phyloP scores from a whole-genome alignment of 805 yeast genomes.

The Ogataea angusta region DNA sequence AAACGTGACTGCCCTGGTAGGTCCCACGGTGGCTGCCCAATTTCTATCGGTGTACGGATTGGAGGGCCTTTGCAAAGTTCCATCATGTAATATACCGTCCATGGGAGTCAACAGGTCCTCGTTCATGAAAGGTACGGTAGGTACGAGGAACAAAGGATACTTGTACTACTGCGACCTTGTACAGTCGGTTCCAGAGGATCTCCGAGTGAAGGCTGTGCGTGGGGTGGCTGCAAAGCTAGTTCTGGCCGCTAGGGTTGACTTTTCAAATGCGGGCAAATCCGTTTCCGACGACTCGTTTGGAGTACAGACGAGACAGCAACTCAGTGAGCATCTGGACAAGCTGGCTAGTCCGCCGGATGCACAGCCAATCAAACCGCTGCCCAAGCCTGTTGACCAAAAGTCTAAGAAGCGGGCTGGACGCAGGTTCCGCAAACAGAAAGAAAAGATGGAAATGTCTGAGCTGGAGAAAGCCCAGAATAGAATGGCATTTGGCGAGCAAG shows the following conservation, averaged over 20 bases:
- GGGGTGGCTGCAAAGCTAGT: constrained; percentile 76
- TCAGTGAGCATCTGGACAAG: constrained; percentile 63
- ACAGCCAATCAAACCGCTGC: constrained; percentile 62
- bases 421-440: constrained; percentile 73
- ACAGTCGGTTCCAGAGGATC: constrained; percentile 54
- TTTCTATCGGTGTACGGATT: constrained; percentile 72
- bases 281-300: constrained; percentile 45
- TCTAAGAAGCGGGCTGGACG: constrained; percentile 87
- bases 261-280: constrained; percentile 35
- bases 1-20: constrained; percentile 68
- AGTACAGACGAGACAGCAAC: constrained; percentile 52
- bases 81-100: constrained; percentile 81
- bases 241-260: constrained; percentile 80
- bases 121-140: constrained; percentile 41
- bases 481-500: constrained; percentile 77
- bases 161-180: constrained; percentile 59
- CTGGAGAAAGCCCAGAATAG: constrained; percentile 79
- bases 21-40: constrained; percentile 70
- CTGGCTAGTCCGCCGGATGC: constrained; percentile 74
- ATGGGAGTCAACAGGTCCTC: constrained; percentile 56
- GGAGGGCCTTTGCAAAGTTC: constrained; percentile 58
- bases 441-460: constrained; percentile 78
- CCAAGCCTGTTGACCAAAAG: constrained; percentile 69
- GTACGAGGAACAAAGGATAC: constrained; percentile 65
- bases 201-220: constrained; percentile 67